phyloP scores from a whole-genome alignment of 345 rosid genomes.

The Salix dunnii region DNA sequence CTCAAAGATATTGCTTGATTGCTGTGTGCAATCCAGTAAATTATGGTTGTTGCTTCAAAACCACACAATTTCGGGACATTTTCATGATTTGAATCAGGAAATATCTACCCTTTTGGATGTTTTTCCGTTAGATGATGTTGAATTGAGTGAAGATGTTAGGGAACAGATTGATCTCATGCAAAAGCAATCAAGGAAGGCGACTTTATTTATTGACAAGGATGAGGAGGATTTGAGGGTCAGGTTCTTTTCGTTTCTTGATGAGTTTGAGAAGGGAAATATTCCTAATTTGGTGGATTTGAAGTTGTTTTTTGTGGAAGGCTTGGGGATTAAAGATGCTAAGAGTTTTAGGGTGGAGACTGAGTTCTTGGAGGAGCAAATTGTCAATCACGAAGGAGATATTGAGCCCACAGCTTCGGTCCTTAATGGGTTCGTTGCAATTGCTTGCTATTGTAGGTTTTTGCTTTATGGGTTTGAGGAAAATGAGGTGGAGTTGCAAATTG shows the following conservation, averaged over 20 bases:
- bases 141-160: constrained; percentile 64
- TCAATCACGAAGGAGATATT: constrained; percentile 71
- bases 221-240: constrained; percentile 61
- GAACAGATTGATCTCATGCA: constrained; percentile 77
- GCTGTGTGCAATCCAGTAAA: constrained; percentile 77
- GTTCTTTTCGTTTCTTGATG: constrained; percentile 60
- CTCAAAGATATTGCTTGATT: constrained; percentile 78
- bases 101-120: constrained; percentile 86
- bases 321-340: constrained; percentile 58
- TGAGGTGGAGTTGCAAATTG: constrained; percentile 38
- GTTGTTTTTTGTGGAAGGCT: constrained; percentile 53
- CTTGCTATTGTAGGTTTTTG: constrained; percentile 73
- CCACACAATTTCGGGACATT: constrained; percentile 79
- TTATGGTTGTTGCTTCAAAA: constrained; percentile 87
- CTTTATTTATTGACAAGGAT: constrained; percentile 51
- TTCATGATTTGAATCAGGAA: constrained; percentile 90
- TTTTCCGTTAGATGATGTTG: constrained; percentile 53
- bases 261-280: constrained; percentile 59
- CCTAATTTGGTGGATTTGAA: constrained; percentile 40
- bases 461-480: constrained; percentile 70
- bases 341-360: constrained; percentile 69
- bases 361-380: constrained; percentile 90
- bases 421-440: constrained; percentile 60
- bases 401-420: constrained; percentile 83
- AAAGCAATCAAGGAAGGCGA: constrained; percentile 55